These are phyloP conservation scores for Pseudogymnoascus sp. DNA, from an alignment of 2,329 filamentous ascomycete species.

Conservation along the genomic window DNA sequence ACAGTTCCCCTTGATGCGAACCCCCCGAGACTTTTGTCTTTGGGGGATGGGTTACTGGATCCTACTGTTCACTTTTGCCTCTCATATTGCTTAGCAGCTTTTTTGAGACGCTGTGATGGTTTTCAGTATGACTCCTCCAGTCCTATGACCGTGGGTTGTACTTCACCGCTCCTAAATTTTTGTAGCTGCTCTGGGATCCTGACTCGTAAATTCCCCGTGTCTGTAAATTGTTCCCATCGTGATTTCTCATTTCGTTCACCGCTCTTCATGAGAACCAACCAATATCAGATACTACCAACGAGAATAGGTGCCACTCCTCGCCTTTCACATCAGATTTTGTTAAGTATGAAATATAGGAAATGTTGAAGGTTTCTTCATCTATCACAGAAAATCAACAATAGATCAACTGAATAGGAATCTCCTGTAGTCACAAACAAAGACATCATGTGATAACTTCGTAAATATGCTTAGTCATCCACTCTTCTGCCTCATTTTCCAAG, in stretches of 20 bases:
- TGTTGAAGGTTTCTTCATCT: too few species aligned
- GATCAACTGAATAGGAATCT: not conserved
- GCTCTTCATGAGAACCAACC: not conserved
- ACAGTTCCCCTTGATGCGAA: not conserved
- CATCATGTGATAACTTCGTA: not conserved
- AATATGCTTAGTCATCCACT: not conserved
- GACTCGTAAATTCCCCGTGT: not conserved
- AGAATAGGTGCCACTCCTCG: not conserved
- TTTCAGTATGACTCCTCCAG: not conserved
- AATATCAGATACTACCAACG: not conserved
- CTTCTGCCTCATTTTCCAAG: conserved; percentile 1
- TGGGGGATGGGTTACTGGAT: not conserved
- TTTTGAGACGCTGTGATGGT: not conserved
- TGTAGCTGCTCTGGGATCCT: not conserved
- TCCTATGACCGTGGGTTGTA: not conserved
- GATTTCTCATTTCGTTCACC: not conserved
- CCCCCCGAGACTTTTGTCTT: not conserved
- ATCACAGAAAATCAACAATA: too few species aligned
- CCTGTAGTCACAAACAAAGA: not conserved
- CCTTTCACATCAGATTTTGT: not conserved
- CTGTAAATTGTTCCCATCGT: not conserved
- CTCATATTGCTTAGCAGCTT: not conserved
- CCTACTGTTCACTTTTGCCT: not conserved
- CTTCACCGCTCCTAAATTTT: not conserved
- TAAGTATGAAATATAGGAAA: not conserved